Conservation (phyloP, 1,284 basidiomycete genomes). For the Heterobasidion occidentale region DNA sequence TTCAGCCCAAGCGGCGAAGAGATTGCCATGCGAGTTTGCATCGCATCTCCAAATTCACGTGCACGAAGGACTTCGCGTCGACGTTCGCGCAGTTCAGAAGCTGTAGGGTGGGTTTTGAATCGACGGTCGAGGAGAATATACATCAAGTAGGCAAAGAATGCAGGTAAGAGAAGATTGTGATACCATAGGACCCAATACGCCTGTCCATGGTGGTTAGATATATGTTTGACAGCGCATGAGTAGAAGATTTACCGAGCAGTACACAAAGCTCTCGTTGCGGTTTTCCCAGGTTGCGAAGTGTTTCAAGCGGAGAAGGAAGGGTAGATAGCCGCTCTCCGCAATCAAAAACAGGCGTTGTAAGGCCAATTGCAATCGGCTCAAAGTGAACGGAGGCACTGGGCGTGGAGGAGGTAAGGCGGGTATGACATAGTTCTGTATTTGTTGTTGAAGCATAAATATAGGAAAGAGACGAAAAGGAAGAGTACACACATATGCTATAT, state of each 20-base stretch:
- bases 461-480: neutral
- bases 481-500: conserved; percentile 31
- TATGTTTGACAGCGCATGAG: neutral
- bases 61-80: conserved; percentile 40
- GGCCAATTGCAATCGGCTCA: conserved; percentile 45
- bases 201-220: conserved; percentile 21
- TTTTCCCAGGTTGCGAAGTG: conserved; percentile 51
- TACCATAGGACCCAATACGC: conserved; percentile 61
- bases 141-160: conserved; percentile 37
- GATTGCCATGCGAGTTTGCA: conserved; percentile 37
- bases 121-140: conserved; percentile 41
- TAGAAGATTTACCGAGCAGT: conserved; percentile 40
- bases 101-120: conserved; percentile 46
- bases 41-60: conserved; percentile 40
- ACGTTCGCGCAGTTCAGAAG: conserved; percentile 43
- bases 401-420: conserved; percentile 36
- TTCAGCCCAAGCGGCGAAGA: conserved; percentile 37
- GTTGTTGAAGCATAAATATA: neutral
- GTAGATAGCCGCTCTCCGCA: conserved; percentile 39
- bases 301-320: conserved; percentile 31
- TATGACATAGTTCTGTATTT: conserved; percentile 32
- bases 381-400: conserved; percentile 34
- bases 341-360: conserved; percentile 48
- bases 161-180: conserved; percentile 45
- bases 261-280: conserved; percentile 32